Percentiles rank a stretch among this genome's conserved stretches.
phyloP scores from a whole-genome alignment of 2,329 filamentous ascomycete genomes.

The Botrytis sinoallii region DNA sequence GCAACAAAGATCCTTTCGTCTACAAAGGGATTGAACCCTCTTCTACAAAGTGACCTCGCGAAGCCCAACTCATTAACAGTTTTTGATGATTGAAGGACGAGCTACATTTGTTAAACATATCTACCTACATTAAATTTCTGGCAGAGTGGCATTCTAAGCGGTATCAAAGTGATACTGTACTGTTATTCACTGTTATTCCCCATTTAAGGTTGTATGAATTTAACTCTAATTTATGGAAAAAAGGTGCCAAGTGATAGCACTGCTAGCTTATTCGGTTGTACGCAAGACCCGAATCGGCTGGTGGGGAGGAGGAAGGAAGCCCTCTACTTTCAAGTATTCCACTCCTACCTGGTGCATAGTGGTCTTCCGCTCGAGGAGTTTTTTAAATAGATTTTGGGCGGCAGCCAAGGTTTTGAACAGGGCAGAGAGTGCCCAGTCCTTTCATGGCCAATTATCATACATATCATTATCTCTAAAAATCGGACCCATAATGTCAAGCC shows the following conservation, averaged over 20 bases:
- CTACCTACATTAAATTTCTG: neutral
- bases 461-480: neutral
- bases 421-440: neutral
- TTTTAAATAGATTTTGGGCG: neutral
- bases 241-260: neutral
- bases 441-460: neutral
- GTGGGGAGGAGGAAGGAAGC: neutral
- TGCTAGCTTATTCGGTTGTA: neutral
- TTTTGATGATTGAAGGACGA: neutral
- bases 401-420: too few species aligned
- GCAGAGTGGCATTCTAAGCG: neutral
- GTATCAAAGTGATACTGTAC: neutral
- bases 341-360: neutral
- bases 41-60: neutral
- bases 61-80: neutral
- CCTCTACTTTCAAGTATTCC: neutral
- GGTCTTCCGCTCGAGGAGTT: neutral
- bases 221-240: neutral
- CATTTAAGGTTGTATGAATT: neutral
- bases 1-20: neutral
- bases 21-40: neutral
- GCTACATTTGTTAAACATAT: neutral
- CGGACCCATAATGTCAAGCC: neutral
- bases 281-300: neutral
- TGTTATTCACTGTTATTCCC: neutral